Conservation (phyloP, 768 basidiomycete species). For the Russula earlei region DNA sequence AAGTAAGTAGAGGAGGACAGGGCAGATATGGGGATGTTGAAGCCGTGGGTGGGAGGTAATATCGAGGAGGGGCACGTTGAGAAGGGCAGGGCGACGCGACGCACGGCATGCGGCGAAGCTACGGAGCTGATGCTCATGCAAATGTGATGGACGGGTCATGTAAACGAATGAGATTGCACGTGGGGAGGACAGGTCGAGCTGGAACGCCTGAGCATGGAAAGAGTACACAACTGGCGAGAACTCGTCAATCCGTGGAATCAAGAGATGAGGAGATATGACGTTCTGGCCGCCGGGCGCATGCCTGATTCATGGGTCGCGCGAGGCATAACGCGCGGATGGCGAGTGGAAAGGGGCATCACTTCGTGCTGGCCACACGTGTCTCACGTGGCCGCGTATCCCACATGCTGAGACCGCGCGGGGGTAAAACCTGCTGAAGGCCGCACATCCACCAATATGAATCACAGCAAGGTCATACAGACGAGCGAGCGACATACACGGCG, state of each 20-base stretch:
- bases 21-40: conserved; percentile 12
- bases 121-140: conserved; percentile 1
- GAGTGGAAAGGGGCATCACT: too few relatives aligned
- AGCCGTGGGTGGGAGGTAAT: conserved; percentile 11
- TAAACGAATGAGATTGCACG: neutral
- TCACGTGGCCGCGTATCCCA: conserved; percentile 19
- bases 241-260: neutral
- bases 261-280: neutral
- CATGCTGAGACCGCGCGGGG: conserved; percentile 7
- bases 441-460: conserved; percentile 9
- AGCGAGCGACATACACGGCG: conserved; percentile 25
- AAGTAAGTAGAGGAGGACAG: conserved; percentile 2
- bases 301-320: conserved; percentile 8
- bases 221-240: neutral
- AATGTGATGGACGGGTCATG: conserved; percentile 3
- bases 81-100: conserved; percentile 19
- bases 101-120: conserved; percentile 12
- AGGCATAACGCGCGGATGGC: conserved; percentile 2
- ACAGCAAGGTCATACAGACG: conserved; percentile 10
- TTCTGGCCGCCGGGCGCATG: conserved; percentile 4
- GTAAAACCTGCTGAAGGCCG: conserved; percentile 1
- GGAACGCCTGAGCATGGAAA: neutral
- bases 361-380: conserved; percentile 15
- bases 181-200: neutral
- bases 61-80: conserved; percentile 18